Base-by-base conservation (phyloP, 2,329 filamentous ascomycete genomes). In the Aulographum hederae region DNA sequence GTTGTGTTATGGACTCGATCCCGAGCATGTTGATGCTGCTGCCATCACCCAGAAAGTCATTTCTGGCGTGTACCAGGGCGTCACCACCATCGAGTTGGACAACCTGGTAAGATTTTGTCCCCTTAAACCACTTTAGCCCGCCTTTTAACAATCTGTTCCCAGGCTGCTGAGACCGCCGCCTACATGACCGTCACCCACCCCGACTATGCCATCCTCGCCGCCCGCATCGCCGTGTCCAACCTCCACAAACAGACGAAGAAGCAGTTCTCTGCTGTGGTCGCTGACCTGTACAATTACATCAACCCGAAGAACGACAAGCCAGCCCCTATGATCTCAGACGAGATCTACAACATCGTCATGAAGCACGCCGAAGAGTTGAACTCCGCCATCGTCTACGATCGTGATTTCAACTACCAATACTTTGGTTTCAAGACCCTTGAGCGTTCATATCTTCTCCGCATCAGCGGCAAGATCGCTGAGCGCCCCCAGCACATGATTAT, bases 191-290 rank as follows among this genome's bases (percentile, higher is more conserved):
- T 94, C 46, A 98, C 86, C 39, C 89, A 98, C 57, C 89, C 89
- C 48, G 89, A 98, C 63, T 98, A 98, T 56, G 89, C 89, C 54
- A 91, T 95, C 53, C 82, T 98, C 37, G 89, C 89, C 41, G 89
- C 89, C 43, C 85, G 89, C 61, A 95, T 98, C 52, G 89, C 89
- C 45, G 89, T 98, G 34, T 98, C 89, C 50, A 98, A 98, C 64
- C 78, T 98, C 37, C 89, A 98, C 75, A 98, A 98, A 65, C 89
- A 98, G 69, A 98, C 89, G 41, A 95, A 95, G 72, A 98, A 98
- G 69, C 86, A 95, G 54, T 98, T 91, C 65, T 95, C 89, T n/a
- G 67, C 81, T 31, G 89, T 98, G 37, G 70, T 98, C 46, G 76
- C 73, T 46, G 89, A 98, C 48, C 73, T 98, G 26, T 94, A 86